Evolutionary conservation across 495 filamentous ascomycete genomes (phyloP).

Genomic region (Penicillium cinerascens): DNA sequence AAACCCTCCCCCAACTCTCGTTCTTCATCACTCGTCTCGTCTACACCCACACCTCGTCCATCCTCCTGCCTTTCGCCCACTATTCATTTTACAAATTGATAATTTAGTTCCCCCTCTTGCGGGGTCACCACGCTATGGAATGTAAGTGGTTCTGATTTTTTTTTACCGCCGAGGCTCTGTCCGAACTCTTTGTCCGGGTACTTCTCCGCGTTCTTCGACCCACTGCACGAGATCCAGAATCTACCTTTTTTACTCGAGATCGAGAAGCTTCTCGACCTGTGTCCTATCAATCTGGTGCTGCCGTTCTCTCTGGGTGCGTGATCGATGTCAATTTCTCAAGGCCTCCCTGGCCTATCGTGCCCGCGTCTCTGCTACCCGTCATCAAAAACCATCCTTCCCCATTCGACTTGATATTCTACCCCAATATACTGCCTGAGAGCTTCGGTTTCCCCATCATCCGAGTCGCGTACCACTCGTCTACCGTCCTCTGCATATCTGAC

Average conservation of each 20-base stretch:
- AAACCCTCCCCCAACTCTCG: slow-evolving; percentile 25
- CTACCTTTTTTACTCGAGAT: slow-evolving; percentile 12
- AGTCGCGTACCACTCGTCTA: slow-evolving; percentile 39
- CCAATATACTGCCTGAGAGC: slow-evolving; percentile 24
- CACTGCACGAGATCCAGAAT: slow-evolving; percentile 35
- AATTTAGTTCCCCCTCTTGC: slow-evolving; percentile 27
- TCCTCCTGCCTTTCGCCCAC: slow-evolving; percentile 20
- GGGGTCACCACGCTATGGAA: slow-evolving; percentile 53
- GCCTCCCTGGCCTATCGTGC: slow-evolving; percentile 30
- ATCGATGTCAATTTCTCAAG: slow-evolving; percentile 22
- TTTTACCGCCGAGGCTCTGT: slow-evolving; percentile 13
- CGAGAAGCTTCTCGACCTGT: slow-evolving; percentile 11
- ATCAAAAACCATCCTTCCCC: slow-evolving; percentile 41
- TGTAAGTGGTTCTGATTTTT: slow-evolving; percentile 44
- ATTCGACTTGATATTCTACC: slow-evolving; percentile 38
- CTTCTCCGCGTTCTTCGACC: slow-evolving; percentile 48
- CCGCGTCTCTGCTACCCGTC: slow-evolving; percentile 38
- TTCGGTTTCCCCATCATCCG: slow-evolving; percentile 21
- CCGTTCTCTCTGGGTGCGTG: slow-evolving; percentile 16
- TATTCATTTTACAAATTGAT: slow-evolving; percentile 32
- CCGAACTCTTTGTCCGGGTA: slow-evolving; percentile 37
- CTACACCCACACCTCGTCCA: slow-evolving; percentile 13
- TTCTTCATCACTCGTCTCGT: slow-evolving; percentile 25
- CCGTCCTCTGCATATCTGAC: slow-evolving; percentile 15
- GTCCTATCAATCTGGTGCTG: slow-evolving; percentile 12